A percentile compares a stretch with the other conserved stretches of the same genome.
Conservation (phyloP, 176 grass and related monocot species). For the Eleusine coracana region DNA sequence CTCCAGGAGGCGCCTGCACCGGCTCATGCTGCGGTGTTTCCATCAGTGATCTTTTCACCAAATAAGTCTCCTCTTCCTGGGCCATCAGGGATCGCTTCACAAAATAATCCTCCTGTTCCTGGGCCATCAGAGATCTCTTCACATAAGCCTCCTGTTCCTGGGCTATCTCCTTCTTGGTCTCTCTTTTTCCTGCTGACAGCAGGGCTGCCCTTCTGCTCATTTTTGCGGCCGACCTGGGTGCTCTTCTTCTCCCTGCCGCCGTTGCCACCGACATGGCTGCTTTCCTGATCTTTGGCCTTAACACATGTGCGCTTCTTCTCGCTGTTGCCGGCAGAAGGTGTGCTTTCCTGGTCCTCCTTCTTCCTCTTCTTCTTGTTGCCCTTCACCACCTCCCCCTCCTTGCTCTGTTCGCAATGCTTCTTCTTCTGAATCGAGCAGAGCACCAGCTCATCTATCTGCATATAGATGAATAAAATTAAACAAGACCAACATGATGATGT, state of each 20-base stretch:
- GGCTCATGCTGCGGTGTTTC: not conserved
- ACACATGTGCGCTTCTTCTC: not conserved
- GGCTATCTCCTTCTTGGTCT: not conserved
- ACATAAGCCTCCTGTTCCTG: not conserved
- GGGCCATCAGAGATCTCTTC: too few species aligned
- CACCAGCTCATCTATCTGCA: constrained; percentile 23
- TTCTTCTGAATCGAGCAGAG: constrained; percentile 43
- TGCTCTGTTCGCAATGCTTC: not conserved
- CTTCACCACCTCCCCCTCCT: not conserved
- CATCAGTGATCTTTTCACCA: not conserved
- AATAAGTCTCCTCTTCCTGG: not conserved
- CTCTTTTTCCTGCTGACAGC: not conserved
- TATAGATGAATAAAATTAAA: not conserved
- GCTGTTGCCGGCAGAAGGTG: not conserved
- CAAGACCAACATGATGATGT: not conserved
- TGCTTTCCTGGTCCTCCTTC: not conserved
- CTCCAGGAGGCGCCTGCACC: not conserved
- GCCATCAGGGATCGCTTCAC: not conserved
- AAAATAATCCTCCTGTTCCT: not conserved
- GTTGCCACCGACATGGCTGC: too few species aligned
- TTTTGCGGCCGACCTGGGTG: not conserved
- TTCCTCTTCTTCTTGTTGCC: not conserved
- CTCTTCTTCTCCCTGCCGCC: not conserved
- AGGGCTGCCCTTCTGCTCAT: too few species aligned
- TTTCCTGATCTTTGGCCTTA: not conserved